Conservation (phyloP, 257 asterid genomes). For the Solanum appendiculatum region DNA sequence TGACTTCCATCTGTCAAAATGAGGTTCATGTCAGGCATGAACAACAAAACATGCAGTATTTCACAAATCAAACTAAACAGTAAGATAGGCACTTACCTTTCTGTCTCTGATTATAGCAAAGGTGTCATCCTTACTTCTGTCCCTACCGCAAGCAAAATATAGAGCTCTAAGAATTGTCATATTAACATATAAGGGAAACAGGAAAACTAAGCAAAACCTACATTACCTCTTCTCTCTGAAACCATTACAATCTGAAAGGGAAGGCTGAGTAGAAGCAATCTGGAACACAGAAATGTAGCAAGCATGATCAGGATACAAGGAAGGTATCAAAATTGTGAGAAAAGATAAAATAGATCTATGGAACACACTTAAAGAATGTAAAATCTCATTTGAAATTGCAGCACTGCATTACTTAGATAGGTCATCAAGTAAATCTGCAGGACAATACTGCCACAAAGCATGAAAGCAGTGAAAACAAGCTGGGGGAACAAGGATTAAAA, state of each 20-base stretch:
- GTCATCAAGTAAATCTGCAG: not conserved
- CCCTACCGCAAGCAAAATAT: constrained; percentile 23
- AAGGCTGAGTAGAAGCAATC: constrained; percentile 30
- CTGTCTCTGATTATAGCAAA: constrained; percentile 49
- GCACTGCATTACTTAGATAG: not conserved
- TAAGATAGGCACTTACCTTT: constrained; percentile 35
- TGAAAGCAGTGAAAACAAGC: not conserved
- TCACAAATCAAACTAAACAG: not conserved
- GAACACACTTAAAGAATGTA: not conserved
- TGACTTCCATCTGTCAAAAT: not conserved
- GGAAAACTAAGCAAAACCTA: not conserved
- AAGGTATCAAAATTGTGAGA: not conserved
- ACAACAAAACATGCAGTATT: not conserved
- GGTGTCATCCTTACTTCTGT: constrained; percentile 50
- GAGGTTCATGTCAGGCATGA: not conserved
- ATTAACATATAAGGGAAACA: not conserved
- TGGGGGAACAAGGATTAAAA: not conserved
- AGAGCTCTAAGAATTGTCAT: constrained; percentile 3
- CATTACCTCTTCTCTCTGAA: constrained; percentile 51
- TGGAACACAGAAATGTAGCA: constrained; percentile 9
- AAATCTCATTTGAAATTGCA: not conserved
- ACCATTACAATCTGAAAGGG: constrained; percentile 44
- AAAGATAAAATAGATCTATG: not conserved
- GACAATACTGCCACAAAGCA: not conserved
- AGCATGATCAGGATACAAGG: not conserved